These are phyloP conservation scores for Dunaliella primolecta DNA, from an alignment of 139 green algal genomes.

Conservation along the genomic window DNA sequence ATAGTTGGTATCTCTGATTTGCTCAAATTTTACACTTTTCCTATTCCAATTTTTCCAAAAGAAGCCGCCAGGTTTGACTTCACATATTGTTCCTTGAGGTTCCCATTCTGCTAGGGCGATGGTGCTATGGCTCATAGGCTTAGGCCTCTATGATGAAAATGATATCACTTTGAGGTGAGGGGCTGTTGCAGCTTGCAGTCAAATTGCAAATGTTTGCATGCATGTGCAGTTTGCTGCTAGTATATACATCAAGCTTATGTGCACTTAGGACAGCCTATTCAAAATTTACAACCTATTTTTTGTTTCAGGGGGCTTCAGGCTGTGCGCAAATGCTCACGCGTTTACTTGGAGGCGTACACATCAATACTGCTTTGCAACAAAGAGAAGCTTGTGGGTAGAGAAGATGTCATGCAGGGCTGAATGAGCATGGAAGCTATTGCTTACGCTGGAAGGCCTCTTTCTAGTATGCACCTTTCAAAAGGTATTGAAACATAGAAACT, in stretches of 20 bases:
- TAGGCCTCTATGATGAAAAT: constrained; percentile 90
- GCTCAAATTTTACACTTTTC: too few species aligned
- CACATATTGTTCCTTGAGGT: too few species aligned
- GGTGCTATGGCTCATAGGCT: constrained; percentile 92
- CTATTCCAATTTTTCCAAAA: too few species aligned
- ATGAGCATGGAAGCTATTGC: background rate
- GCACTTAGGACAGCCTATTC: background rate
- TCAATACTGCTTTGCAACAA: constrained; percentile 90
- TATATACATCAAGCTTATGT: background rate
- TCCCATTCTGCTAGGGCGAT: too few species aligned
- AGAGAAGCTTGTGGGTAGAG: constrained; percentile 66
- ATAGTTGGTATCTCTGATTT: too few species aligned
- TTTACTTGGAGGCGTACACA: constrained; percentile 97
- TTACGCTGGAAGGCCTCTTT: background rate
- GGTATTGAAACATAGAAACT: background rate
- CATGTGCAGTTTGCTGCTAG: background rate
- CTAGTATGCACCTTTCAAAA: background rate
- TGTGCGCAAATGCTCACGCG: constrained; percentile 58
- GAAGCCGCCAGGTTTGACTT: too few species aligned
- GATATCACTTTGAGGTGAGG: constrained; percentile 91
- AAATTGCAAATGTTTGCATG: background rate
- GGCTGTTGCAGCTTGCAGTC: too few species aligned
- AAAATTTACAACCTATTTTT: background rate
- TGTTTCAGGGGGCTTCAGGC: constrained; percentile 81
- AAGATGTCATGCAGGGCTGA: background rate